phyloP scores from a whole-genome alignment of 2,329 filamentous ascomycete genomes.

The Trematosphaeria pertusa region DNA sequence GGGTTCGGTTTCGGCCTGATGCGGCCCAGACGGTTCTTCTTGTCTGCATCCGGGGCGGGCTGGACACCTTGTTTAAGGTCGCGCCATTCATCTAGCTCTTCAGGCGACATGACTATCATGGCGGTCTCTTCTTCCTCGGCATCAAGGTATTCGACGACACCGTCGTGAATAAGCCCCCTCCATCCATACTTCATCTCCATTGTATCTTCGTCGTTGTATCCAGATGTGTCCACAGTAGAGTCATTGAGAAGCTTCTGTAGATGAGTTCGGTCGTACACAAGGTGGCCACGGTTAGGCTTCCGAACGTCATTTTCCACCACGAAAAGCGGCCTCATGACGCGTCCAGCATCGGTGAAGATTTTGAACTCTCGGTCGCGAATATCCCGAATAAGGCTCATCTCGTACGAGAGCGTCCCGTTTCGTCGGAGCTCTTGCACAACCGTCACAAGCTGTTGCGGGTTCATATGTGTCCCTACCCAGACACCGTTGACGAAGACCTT shows the following conservation, averaged over 20 bases:
- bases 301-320: constrained; percentile 86
- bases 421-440: constrained; percentile 80
- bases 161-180: constrained; percentile 81
- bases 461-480: constrained; percentile 94
- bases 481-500: constrained; percentile 98
- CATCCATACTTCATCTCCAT: constrained; percentile 76
- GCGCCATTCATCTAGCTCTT: constrained; percentile 76
- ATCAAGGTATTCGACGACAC: constrained; percentile 94
- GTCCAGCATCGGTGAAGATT: constrained; percentile 95
- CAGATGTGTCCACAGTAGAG: constrained; percentile 65
- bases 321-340: constrained; percentile 92
- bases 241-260: constrained; percentile 79
- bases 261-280: constrained; percentile 86
- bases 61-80: constrained; percentile 52
- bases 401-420: constrained; percentile 83
- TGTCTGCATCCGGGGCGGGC: constrained; percentile 58
- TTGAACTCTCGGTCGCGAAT: constrained; percentile 98
- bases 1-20: constrained; percentile 88
- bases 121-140: constrained; percentile 98
- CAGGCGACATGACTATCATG: constrained; percentile 99
- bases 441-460: constrained; percentile 83
- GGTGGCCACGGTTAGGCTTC: constrained; percentile 74
- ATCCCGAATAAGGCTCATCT: constrained; percentile 93
- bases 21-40: constrained; percentile 80
- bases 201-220: constrained; percentile 65